phyloP scores from a whole-genome alignment of 148 eudicot genomes.

The Bassia scoparia region DNA sequence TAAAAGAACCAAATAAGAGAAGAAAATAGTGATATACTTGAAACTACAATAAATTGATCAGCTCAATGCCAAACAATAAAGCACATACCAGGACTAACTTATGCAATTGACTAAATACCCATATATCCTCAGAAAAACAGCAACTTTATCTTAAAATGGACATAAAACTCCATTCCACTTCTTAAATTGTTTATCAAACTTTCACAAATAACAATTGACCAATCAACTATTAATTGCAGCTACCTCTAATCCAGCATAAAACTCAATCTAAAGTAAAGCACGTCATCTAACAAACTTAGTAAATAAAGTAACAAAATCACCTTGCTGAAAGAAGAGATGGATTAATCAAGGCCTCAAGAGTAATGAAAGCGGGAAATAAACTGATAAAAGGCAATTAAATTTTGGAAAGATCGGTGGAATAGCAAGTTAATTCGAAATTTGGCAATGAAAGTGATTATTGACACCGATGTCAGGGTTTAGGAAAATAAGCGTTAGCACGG shows the following conservation, averaged over 20 bases:
- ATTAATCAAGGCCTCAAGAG: background rate
- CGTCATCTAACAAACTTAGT: background rate
- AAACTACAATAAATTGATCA: background rate
- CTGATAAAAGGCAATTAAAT: background rate
- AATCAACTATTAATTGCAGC: background rate
- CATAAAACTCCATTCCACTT: background rate
- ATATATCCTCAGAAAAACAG: background rate
- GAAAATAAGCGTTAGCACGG: too few species aligned
- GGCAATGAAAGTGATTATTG: too few species aligned
- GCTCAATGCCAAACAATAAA: background rate
- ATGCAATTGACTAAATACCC: background rate
- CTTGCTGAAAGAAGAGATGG: background rate
- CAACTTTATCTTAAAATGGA: background rate
- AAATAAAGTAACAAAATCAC: background rate
- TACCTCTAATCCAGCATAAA: background rate
- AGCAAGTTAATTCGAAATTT: too few species aligned
- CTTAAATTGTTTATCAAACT: background rate
- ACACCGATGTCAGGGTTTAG: too few species aligned
- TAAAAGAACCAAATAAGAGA: too few species aligned
- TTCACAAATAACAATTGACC: background rate
- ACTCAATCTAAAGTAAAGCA: background rate
- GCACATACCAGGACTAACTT: background rate
- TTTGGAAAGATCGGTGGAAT: too few species aligned
- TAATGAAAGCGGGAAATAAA: background rate
- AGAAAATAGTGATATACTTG: background rate